These are phyloP conservation scores for Ploettnerulaceae sp. DNA, from an alignment of 2,329 filamentous ascomycete species.

Conservation along the genomic window DNA sequence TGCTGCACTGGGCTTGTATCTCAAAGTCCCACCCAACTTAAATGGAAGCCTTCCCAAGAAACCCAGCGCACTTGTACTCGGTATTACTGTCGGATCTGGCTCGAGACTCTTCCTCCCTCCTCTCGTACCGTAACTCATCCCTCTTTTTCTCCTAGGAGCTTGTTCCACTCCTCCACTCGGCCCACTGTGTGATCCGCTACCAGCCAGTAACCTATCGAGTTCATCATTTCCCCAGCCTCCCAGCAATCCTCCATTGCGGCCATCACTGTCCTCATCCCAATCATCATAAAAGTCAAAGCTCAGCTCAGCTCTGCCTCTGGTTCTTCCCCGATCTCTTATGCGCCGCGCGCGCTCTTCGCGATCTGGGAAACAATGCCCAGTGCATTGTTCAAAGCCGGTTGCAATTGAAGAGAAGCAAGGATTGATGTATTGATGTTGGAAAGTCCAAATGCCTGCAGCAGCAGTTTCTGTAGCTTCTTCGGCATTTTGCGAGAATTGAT, in stretches of 20 bases:
- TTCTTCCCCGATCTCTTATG: conserved; percentile 56
- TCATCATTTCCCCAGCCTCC: conserved; percentile 77
- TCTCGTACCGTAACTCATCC: conserved; percentile 85
- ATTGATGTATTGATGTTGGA: conserved; percentile 77
- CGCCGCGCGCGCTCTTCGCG: conserved; percentile 70
- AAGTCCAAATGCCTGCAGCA: conserved; percentile 85
- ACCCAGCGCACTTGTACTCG: conserved; percentile 77
- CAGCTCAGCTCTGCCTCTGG: conserved; percentile 64
- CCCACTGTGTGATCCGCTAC: conserved; percentile 48
- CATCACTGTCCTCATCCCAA: conserved; percentile 63
- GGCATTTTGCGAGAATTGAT: conserved; percentile 85
- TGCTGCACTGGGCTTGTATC: conserved; percentile 87
- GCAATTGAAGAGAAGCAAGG: conserved; percentile 71
- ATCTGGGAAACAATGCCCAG: conserved; percentile 64
- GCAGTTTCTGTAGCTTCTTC: conserved; percentile 87
- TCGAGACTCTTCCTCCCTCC: conserved; percentile 52
- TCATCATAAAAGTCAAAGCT: conserved; percentile 98
- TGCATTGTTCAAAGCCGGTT: conserved; percentile 66
- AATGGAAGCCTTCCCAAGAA: conserved; percentile 82
- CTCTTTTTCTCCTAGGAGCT: conserved; percentile 68
- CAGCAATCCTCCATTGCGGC: conserved; percentile 56
- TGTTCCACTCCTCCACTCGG: conserved; percentile 44
- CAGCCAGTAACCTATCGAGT: conserved; percentile 75
- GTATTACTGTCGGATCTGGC: conserved; percentile 80
- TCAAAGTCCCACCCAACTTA: conserved; percentile 73